Evolutionary conservation across 2,329 filamentous ascomycete genomes (phyloP), one percentile per base, ranked within the genome.

Genomic region (Dactylellina haptotyla): DNA sequence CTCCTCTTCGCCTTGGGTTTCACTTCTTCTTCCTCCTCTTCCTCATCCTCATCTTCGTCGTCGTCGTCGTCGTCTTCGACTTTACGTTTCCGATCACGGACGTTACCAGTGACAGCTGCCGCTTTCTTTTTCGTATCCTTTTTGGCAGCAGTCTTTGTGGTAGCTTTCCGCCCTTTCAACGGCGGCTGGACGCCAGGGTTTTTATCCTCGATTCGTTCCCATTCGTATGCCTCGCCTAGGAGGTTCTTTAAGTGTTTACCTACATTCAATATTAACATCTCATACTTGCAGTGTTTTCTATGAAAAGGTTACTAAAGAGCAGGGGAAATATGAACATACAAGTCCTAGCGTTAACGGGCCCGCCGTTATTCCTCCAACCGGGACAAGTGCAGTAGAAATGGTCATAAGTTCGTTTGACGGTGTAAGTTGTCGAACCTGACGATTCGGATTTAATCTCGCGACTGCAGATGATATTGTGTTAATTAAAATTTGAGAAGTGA

Each of bases 361-460:
- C 72, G 4, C 56, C 65, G 1, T 58, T 64, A n/a, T 30, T 75
- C 26, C 57, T 53, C 77, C 77, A 77, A 26, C 30, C 50, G 16
- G 58, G 66, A 51, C 77, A 77, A n/a, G 74, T 76, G 37, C 76
- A 77, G 30, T 76, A 69, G 57, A 69, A 77, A 45, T 76, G 76
- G 54, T 76, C 71, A 18, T 53, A 67, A 4, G 72, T 75, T 28
- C 76, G 75, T 43, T 75, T 76, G 28, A 77, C 67, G 9, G 67
- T 75, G 46, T 76, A 77, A 16, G 50, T 76, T 41, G 50, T 72
- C 9, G 54, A 32, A 3, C 62, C 57, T 9, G 67, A 69, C 12
- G 67, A 71, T 26, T 77, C 66, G 8, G 76, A 77, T 23, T 73
- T 71, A 32, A 76, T 75, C 12, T 75, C 48, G 26, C 74, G 50